Conservation (phyloP, 306 rosid genomes). For the Clitoria ternatea region DNA sequence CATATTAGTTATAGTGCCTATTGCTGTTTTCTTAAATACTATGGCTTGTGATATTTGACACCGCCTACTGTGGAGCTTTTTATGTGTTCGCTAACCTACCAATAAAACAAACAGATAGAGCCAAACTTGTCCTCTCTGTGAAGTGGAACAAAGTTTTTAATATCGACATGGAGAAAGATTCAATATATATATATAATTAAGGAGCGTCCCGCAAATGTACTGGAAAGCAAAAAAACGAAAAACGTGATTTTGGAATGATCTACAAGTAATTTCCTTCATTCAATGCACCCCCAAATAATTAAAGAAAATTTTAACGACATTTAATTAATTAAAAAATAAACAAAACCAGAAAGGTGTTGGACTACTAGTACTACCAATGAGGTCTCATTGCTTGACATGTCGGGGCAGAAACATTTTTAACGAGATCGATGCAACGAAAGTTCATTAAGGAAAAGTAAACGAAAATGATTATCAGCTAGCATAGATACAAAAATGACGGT, state of each 20-base stretch:
- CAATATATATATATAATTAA: conserved; percentile 26
- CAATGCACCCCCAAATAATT: neutral
- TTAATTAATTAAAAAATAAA: neutral
- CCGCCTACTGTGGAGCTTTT: neutral
- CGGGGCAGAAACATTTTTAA: neutral
- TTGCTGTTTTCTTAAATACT: neutral
- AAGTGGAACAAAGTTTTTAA: conserved; percentile 13
- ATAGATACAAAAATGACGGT: neutral
- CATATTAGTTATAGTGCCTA: neutral
- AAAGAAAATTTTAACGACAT: neutral
- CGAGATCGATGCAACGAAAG: conserved; percentile 25
- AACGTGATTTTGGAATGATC: conserved; percentile 29
- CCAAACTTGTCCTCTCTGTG: conserved; percentile 22
- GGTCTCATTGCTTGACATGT: conserved; percentile 25
- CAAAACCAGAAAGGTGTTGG: conserved; percentile 18
- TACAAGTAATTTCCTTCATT: conserved; percentile 27
- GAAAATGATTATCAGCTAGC: neutral
- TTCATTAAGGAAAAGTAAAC: conserved; percentile 13
- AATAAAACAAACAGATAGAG: conserved; percentile 18
- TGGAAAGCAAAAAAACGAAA: conserved; percentile 17
- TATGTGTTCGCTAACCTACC: conserved; percentile 3
- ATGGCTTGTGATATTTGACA: conserved; percentile 1
- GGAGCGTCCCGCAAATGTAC: neutral
- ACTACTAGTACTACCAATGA: conserved; percentile 20
- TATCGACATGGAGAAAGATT: conserved; percentile 20